phyloP scores from a whole-genome alignment of 345 rosid genomes.

The Populus euphratica region DNA sequence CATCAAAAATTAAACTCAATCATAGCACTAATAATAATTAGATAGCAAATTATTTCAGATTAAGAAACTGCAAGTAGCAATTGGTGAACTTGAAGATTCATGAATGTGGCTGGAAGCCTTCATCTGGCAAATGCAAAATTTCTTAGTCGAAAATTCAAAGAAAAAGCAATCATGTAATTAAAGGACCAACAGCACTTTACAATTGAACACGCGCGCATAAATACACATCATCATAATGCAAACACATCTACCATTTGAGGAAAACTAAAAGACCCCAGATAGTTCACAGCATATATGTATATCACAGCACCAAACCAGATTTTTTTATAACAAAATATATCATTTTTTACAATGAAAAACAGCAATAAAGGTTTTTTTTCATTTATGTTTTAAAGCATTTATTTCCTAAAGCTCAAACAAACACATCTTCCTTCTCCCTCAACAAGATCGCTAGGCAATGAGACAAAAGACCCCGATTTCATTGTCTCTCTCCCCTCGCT shows the following conservation, averaged over 20 bases:
- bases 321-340: neutral
- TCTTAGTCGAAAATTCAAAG: neutral
- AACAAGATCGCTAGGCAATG: neutral
- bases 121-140: neutral
- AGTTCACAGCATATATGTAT: neutral
- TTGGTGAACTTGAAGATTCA: neutral
- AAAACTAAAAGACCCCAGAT: neutral
- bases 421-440: neutral
- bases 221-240: neutral
- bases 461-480: neutral
- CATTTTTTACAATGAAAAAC: neutral
- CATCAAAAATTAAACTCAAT: neutral
- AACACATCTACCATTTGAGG: neutral
- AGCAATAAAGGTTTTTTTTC: neutral
- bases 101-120: neutral
- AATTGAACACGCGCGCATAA: neutral
- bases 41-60: neutral
- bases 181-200: neutral
- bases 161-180: neutral
- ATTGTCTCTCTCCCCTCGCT: neutral
- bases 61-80: neutral
- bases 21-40: neutral
- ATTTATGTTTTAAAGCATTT: neutral
- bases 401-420: neutral
- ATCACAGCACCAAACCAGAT: neutral